phyloP scores from a whole-genome alignment of 108 stramenopile species.

The Licmophora abbreviata region DNA sequence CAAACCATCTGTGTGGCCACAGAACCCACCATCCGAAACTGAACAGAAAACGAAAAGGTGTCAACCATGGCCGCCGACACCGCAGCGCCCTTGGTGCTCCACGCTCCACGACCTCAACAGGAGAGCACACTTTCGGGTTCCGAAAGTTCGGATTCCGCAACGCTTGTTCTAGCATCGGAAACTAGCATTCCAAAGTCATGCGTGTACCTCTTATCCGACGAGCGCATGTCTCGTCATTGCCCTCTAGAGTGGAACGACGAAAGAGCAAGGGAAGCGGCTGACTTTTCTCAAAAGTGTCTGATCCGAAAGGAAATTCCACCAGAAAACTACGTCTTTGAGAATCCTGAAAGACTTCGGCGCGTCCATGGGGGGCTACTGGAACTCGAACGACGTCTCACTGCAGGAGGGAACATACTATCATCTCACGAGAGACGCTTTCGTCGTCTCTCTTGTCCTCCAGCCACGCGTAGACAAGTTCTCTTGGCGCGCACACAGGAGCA shows the following conservation, averaged over 20 bases:
- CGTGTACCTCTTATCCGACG: constrained; percentile 18
- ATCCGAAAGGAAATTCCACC: constrained; percentile 1
- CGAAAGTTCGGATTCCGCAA: no score
- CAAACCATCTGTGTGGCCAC: no score
- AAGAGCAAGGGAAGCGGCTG: not conserved
- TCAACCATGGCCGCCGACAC: no score
- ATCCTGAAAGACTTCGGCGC: constrained; percentile 1
- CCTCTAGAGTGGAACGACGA: not conserved
- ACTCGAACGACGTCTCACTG: not conserved
- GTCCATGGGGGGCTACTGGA: not conserved
- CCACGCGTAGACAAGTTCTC: constrained; percentile 6
- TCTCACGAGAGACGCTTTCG: not conserved
- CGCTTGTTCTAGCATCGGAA: no score
- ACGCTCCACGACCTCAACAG: no score
- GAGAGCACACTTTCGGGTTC: no score
- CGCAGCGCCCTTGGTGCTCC: no score
- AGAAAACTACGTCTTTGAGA: constrained; percentile 1
- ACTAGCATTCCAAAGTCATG: no score
- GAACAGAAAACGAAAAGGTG: no score
- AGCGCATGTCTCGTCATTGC: constrained; percentile 14
- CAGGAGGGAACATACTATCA: not conserved
- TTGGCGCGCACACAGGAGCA: constrained; percentile 17
- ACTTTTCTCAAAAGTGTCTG: no score
- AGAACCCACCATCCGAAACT: no score
- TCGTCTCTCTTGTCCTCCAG: constrained; percentile 6